Base-by-base conservation (phyloP, 2,329 filamentous ascomycete species). In the Aspergillus ochraceus region DNA sequence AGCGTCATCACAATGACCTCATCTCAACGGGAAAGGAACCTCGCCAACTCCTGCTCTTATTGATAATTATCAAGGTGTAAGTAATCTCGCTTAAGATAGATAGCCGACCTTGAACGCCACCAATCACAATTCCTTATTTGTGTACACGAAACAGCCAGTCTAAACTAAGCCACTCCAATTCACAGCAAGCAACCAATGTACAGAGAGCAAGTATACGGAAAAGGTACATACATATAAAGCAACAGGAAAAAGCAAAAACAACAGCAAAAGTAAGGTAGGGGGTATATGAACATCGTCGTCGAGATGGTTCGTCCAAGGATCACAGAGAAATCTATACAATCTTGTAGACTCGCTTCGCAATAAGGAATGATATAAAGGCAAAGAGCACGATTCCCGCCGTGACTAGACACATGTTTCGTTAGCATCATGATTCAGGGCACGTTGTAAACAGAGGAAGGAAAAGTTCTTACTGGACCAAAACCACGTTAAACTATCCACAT, bases 331-430 rank as follows among this genome's bases (percentile, higher is more conserved):
- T 55, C 62, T 71, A 92, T 42, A 92, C 89, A 77, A 94, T 92
- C 49, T 88, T 86, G 74, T 93, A 94, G 42, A 94, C 87, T 66
- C 89, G 85, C 82, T 95, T 96, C 19, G 92, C 92, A 65, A 93
- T 88, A 71, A 88, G 79, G 72, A 89, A 97, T 71, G 93, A 96
- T 5, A 82, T 83, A 29, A 93, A 71, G 0, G 92, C 95, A 76
- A 98, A 98, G 19, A 86, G 73, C 2, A 96, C 59, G 50, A 98
- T 76, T 0, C 90, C 90, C 1, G 82, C 90, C 0, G 92, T 95
- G 69, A 89, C 80, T 80, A 42, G 36, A 8, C 17, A 52, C 22
- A 49, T 45, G 12, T 10, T 19, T 10, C 12, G 49, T 65, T 64
- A 62, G 55, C 29, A 26, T 42, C 29, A 30, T 20, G 19, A 8